These are phyloP conservation scores for Jackrogersella minutella DNA, from an alignment of 495 filamentous ascomycete genomes.

Conservation along the genomic window DNA sequence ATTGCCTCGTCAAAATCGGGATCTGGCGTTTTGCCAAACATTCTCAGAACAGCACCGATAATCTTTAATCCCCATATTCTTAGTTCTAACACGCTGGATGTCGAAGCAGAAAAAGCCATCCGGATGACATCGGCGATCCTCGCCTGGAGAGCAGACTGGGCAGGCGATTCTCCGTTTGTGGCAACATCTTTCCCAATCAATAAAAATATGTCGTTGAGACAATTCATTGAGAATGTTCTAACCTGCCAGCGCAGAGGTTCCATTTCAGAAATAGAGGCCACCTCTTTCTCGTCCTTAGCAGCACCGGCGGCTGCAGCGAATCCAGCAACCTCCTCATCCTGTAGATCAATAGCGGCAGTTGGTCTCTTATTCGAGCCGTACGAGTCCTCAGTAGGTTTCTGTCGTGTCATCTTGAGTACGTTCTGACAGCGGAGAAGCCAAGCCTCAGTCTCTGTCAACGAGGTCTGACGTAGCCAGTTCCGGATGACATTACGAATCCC, in stretches of 20 bases:
- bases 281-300: conserved; percentile 68
- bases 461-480: conserved; percentile 91
- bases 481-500: conserved; percentile 82
- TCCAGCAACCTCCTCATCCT: conserved; percentile 95
- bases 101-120: conserved; percentile 97
- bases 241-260: conserved; percentile 96
- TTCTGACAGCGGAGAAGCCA: conserved; percentile 91
- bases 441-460: conserved; percentile 73
- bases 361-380: conserved; percentile 58
- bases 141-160: conserved; percentile 77
- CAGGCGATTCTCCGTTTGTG: conserved; percentile 72
- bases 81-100: conserved; percentile 87
- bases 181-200: conserved; percentile 77
- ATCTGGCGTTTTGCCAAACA: conserved; percentile 95
- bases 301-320: conserved; percentile 78
- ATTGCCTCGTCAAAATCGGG: conserved; percentile 96
- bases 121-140: conserved; percentile 92
- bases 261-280: conserved; percentile 71
- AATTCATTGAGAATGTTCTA: conserved; percentile 91
- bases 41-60: conserved; percentile 89
- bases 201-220: conserved; percentile 82
- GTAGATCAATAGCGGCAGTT: conserved; percentile 71
- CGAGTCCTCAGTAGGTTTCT: conserved; percentile 62
- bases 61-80: conserved; percentile 90
- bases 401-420: conserved; percentile 84